Conservation (phyloP, 495 filamentous ascomycete genomes). For the Apodospora peruviana region DNA sequence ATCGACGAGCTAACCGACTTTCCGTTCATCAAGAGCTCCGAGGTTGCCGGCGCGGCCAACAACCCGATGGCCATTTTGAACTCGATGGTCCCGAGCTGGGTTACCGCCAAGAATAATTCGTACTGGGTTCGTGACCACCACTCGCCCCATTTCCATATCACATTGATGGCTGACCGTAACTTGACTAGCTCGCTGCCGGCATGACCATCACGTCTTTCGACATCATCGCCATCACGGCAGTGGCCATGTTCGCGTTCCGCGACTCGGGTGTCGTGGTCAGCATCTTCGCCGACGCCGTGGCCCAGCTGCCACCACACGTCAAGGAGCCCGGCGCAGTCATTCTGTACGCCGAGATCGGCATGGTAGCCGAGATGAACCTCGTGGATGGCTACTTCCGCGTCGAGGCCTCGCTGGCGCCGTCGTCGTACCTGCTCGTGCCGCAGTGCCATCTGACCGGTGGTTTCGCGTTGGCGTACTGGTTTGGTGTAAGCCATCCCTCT, state of each 20-base stretch:
- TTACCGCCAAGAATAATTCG: constrained; percentile 14
- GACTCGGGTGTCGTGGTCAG: constrained; percentile 23
- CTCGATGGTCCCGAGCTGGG: constrained; percentile 3
- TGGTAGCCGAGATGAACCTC: constrained; percentile 32
- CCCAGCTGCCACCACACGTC: constrained; percentile 24
- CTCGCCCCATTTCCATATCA: too few species aligned
- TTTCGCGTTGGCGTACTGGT: constrained; percentile 45
- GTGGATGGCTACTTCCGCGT: constrained; percentile 28
- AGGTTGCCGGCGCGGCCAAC: not conserved
- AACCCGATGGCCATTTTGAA: not conserved
- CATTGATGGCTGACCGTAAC: too few species aligned
- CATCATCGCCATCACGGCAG: constrained; percentile 32
- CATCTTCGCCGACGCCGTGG: constrained; percentile 35
- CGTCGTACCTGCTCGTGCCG: constrained; percentile 36
- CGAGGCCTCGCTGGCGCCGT: constrained; percentile 39
- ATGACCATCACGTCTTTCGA: constrained; percentile 38
- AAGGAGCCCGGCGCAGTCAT: constrained; percentile 13
- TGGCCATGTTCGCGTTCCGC: constrained; percentile 28
- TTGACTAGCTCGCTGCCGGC: constrained; percentile 26
- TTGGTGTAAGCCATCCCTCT: constrained; percentile 15
- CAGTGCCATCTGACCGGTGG: constrained; percentile 44
- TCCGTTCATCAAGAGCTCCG: constrained; percentile 29
- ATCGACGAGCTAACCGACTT: constrained; percentile 29
- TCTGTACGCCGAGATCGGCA: constrained; percentile 38
- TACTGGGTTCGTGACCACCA: too few species aligned